Percentiles rank a stretch among this genome's conserved stretches.
phyloP scores from a whole-genome alignment of 345 rosid species.

The Heritiera littoralis region DNA sequence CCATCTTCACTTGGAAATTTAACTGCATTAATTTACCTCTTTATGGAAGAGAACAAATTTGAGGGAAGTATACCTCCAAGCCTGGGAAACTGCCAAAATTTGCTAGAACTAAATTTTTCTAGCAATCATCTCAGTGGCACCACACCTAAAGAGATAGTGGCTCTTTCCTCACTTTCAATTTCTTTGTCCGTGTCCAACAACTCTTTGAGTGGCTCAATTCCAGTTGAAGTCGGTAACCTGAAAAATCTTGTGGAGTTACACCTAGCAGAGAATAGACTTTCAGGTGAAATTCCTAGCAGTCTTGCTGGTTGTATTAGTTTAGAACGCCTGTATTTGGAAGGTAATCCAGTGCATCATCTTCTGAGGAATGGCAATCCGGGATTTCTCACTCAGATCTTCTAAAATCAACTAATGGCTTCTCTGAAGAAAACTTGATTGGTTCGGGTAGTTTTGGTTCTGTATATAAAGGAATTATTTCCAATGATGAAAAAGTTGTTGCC shows the following conservation, averaged over 20 bases:
- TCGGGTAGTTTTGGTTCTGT: slow-evolving; percentile 20
- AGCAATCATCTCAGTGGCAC: slow-evolving; percentile 35
- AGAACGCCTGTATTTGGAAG: not conserved
- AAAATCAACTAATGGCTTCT: slow-evolving; percentile 12
- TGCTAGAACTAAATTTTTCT: slow-evolving; percentile 28
- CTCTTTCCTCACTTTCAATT: slow-evolving; percentile 30
- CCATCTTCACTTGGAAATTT: slow-evolving; percentile 30
- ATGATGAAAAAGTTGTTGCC: slow-evolving; percentile 14
- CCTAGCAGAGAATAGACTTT: not conserved
- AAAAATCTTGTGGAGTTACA: slow-evolving; percentile 23
- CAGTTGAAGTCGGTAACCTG: slow-evolving; percentile 28
- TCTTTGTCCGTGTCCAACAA: slow-evolving; percentile 33
- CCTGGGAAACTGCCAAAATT: slow-evolving; percentile 28
- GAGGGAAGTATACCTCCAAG: slow-evolving; percentile 39
- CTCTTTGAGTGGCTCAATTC: slow-evolving; percentile 31
- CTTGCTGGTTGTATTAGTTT: slow-evolving; percentile 11
- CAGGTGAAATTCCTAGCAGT: slow-evolving; percentile 12
- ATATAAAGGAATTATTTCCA: not conserved
- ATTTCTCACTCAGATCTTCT: slow-evolving; percentile 13
- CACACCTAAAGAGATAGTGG: slow-evolving; percentile 31
- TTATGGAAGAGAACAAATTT: slow-evolving; percentile 19
- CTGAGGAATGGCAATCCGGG: not conserved
- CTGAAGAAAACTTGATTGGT: slow-evolving; percentile 16
- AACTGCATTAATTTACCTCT: slow-evolving; percentile 8
- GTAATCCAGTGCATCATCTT: not conserved